A percentile compares a stretch with the other conserved stretches of the same genome.
Evolutionary conservation across 75 land plant species (phyloP).

Genomic region (Pinus taeda): DNA sequence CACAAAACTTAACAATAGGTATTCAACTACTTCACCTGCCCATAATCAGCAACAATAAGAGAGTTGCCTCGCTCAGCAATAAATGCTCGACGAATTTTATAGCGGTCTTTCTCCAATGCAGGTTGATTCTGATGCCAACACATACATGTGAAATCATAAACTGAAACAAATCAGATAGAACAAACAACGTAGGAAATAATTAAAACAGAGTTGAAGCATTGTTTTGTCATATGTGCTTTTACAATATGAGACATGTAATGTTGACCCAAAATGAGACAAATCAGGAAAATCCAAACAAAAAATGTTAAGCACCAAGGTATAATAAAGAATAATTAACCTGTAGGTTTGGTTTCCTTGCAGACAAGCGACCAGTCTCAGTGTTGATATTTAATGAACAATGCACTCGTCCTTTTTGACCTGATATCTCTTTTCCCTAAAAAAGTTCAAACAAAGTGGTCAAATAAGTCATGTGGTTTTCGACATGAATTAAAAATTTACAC

Average conservation of each 20-base stretch:
- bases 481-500: neutral
- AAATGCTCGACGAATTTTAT: constrained; percentile 94
- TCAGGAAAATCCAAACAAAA: neutral
- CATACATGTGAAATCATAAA: neutral
- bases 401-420: constrained; percentile 79
- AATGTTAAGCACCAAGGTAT: neutral
- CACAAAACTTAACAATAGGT: neutral
- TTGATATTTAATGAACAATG: constrained; percentile 98
- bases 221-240: neutral
- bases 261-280: neutral
- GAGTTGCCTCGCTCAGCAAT: constrained; percentile 88
- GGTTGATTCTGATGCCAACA: constrained; percentile 80
- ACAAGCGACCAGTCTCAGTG: constrained; percentile 97
- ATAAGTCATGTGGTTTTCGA: neutral
- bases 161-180: neutral
- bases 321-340: constrained; percentile 49
- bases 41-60: constrained; percentile 96
- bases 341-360: constrained; percentile 93
- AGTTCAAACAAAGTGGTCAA: neutral
- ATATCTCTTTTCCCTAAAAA: constrained; percentile 59
- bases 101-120: constrained; percentile 95
- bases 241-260: neutral
- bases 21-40: constrained; percentile 56
- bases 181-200: neutral
- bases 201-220: neutral